These are phyloP conservation scores for Aspergillus campestris DNA, from an alignment of 495 filamentous ascomycete species.

Conservation along the genomic window DNA sequence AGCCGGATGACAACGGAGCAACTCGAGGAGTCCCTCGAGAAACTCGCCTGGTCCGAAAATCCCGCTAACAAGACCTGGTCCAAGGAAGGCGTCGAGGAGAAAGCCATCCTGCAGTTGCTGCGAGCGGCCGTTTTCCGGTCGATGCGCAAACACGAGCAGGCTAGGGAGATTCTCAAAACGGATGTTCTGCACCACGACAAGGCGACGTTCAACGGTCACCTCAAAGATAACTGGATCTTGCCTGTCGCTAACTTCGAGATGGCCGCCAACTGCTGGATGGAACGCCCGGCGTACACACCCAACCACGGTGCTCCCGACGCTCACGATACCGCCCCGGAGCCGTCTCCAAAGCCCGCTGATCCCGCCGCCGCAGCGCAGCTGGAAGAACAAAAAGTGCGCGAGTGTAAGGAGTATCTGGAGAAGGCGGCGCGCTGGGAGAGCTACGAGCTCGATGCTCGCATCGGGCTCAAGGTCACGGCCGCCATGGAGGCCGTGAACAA, in stretches of 20 bases:
- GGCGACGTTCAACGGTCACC: constrained; percentile 57
- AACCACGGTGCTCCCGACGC: constrained; percentile 19
- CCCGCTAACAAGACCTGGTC: constrained; percentile 45
- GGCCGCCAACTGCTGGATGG: constrained; percentile 73
- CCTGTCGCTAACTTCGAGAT: constrained; percentile 85
- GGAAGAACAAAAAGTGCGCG: constrained; percentile 46
- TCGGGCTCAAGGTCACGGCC: constrained; percentile 78
- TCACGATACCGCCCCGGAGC: constrained; percentile 8
- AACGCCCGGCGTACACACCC: constrained; percentile 34
- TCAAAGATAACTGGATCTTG: constrained; percentile 73
- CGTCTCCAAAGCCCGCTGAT: neutral
- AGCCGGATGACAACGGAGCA: constrained; percentile 65
- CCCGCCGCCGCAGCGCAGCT: constrained; percentile 19
- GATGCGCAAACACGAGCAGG: constrained; percentile 50
- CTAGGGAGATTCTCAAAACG: constrained; percentile 51
- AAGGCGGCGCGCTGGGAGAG: constrained; percentile 77
- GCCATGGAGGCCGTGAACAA: constrained; percentile 69
- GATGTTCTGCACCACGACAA: constrained; percentile 59
- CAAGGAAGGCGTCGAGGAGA: constrained; percentile 63
- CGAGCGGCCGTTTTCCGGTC: constrained; percentile 60
- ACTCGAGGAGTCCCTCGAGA: constrained; percentile 53
- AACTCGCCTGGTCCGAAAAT: constrained; percentile 59
- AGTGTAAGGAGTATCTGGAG: constrained; percentile 65
- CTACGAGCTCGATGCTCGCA: constrained; percentile 78
- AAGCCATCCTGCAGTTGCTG: constrained; percentile 57